Conservation (phyloP, 2,329 filamentous ascomycete species). For the Pseudocercospora crystallina region DNA sequence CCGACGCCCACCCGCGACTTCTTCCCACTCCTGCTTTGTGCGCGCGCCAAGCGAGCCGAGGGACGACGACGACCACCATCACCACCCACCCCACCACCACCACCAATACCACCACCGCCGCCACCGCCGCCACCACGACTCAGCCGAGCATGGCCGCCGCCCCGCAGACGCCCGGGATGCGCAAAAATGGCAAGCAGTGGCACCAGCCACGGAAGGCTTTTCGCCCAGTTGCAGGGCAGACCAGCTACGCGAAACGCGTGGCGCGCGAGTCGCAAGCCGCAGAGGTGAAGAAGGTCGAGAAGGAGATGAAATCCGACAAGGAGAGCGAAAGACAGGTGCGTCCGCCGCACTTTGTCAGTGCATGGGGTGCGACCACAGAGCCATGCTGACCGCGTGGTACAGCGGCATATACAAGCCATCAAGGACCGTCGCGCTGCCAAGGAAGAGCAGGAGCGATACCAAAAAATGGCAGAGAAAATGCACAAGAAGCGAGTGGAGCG, state of each 20-base stretch:
- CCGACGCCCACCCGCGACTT: no score
- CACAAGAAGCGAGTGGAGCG: slow-evolving; percentile 92
- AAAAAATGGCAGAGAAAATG: slow-evolving; percentile 96
- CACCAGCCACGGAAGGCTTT: slow-evolving; percentile 80
- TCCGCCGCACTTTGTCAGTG: neutral
- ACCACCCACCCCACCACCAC: slow-evolving; percentile 29
- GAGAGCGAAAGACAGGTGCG: slow-evolving; percentile 80
- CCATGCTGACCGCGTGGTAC: slow-evolving; percentile 21
- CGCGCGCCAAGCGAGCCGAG: no score
- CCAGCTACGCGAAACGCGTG: slow-evolving; percentile 73
- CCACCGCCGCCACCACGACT: slow-evolving; percentile 24
- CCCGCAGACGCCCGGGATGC: slow-evolving; percentile 57
- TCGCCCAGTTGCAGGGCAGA: slow-evolving; percentile 74
- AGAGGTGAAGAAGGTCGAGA: slow-evolving; percentile 88
- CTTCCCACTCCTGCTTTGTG: no score
- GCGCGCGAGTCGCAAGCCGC: slow-evolving; percentile 68
- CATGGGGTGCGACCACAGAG: neutral
- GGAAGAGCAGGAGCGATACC: slow-evolving; percentile 89
- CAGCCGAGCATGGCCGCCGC: slow-evolving; percentile 1
- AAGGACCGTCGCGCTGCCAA: slow-evolving; percentile 84
- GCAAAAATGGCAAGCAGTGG: slow-evolving; percentile 96
- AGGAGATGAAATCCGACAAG: slow-evolving; percentile 94
- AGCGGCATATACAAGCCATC: slow-evolving; percentile 76
- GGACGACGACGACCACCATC: slow-evolving; percentile 12
- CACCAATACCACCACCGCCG: slow-evolving; percentile 23